Evolutionary conservation across 2,329 filamentous ascomycete genomes (phyloP).

Genomic region (Aurifilum marmelostoma): DNA sequence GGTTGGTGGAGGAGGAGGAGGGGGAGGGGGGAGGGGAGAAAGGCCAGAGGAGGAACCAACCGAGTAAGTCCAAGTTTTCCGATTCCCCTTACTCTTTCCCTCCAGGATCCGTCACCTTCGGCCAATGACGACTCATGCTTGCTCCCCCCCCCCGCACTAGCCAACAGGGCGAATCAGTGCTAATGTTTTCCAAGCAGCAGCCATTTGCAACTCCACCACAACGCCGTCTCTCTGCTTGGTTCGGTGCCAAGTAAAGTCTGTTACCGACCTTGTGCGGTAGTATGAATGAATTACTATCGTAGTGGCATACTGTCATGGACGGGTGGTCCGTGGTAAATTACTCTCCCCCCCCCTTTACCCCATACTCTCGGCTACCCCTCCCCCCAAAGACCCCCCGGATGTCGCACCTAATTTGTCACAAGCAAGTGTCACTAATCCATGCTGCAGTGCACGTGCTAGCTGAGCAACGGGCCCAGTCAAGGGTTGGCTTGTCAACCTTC

Average conservation of each 20-base stretch:
- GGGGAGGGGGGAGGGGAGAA: neutral
- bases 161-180: conserved; percentile 22
- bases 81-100: neutral
- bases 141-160: conserved; percentile 21
- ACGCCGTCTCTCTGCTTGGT: neutral
- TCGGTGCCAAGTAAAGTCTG: too few relatives aligned
- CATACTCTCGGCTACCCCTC: neutral
- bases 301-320: neutral
- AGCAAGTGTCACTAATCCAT: neutral
- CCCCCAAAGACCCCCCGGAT: too few relatives aligned
- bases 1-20: neutral
- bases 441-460: neutral
- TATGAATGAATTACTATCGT: neutral
- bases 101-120: neutral
- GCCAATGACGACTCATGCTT: conserved; percentile 8
- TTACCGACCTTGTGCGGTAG: neutral
- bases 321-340: neutral
- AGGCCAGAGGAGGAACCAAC: too few relatives aligned
- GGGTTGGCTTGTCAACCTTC: neutral
- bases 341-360: neutral
- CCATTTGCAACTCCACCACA: neutral
- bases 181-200: conserved; percentile 15
- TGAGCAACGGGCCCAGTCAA: neutral
- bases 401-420: neutral
- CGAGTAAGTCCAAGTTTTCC: conserved; percentile 8